A percentile compares a stretch with the other conserved stretches of the same genome.
These are phyloP conservation scores for Solanum chmielewskii DNA, from an alignment of 257 asterid genomes.

Conservation along the genomic window DNA sequence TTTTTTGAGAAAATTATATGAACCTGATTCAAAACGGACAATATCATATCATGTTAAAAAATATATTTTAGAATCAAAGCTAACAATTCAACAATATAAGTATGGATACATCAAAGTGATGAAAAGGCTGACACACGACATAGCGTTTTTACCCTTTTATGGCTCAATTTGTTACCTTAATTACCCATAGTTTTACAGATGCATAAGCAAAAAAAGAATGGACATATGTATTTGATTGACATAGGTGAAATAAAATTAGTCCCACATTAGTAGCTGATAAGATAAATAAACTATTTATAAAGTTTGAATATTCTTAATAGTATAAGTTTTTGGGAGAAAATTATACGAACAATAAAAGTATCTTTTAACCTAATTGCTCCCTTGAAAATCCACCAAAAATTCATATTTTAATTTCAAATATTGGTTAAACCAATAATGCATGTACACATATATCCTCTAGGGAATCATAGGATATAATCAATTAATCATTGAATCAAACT, in stretches of 20 bases:
- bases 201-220: too few species aligned
- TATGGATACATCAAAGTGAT: background rate
- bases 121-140: too few species aligned
- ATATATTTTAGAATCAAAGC: background rate
- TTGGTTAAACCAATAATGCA: background rate
- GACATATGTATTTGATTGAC: too few species aligned
- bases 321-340: too few species aligned
- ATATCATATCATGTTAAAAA: background rate
- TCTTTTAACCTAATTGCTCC: background rate
- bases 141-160: background rate
- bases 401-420: background rate
- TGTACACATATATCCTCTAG: background rate
- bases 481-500: background rate
- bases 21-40: fast-evolving
- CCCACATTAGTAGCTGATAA: background rate
- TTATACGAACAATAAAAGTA: background rate
- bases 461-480: background rate
- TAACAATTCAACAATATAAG: background rate
- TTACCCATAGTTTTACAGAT: background rate
- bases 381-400: background rate
- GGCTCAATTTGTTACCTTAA: background rate
- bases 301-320: background rate
- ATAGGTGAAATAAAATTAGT: background rate
- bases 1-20: fast-evolving
- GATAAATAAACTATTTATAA: background rate